phyloP scores from a whole-genome alignment of 23 red algal species.

The Gracilaria vermiculophylla region DNA sequence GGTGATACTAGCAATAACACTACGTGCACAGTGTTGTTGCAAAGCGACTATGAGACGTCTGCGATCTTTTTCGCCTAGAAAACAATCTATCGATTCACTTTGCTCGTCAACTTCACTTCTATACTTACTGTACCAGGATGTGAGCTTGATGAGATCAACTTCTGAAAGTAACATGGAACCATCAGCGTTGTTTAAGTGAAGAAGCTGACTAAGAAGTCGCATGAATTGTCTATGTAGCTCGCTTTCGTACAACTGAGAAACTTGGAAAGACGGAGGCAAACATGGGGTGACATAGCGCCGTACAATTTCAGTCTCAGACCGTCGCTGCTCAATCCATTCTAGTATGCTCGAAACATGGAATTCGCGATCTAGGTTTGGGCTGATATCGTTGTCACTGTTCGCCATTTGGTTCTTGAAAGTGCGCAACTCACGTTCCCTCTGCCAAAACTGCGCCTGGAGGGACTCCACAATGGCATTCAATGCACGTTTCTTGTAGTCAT shows the following conservation, averaged over 20 bases:
- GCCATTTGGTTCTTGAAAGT: not conserved
- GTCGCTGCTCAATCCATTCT: constrained; percentile 45
- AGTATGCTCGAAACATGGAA: constrained; percentile 28
- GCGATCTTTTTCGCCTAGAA: constrained; percentile 45
- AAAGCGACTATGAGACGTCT: constrained; percentile 48
- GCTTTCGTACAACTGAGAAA: constrained; percentile 42
- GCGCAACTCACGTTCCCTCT: constrained; percentile 37
- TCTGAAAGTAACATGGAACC: constrained; percentile 62
- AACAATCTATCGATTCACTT: constrained; percentile 46
- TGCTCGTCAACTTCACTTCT: constrained; percentile 52
- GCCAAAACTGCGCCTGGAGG: constrained; percentile 37
- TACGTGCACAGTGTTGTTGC: constrained; percentile 43
- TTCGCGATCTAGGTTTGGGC: not conserved
- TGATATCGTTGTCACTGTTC: not conserved
- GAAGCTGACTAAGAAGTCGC: constrained; percentile 48
- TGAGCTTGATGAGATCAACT: constrained; percentile 39
- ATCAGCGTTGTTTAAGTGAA: constrained; percentile 52
- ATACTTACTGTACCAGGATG: constrained; percentile 59
- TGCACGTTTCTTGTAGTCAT: constrained; percentile 51
- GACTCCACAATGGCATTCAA: constrained; percentile 32
- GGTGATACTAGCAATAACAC: constrained; percentile 23
- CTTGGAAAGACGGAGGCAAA: constrained; percentile 57
- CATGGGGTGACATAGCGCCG: constrained; percentile 68
- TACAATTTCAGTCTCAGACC: constrained; percentile 46
- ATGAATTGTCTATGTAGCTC: constrained; percentile 65